Evolutionary conservation across 495 filamentous ascomycete species (phyloP).

Genomic region (Aspergillus sclerotiicarbonarius): DNA sequence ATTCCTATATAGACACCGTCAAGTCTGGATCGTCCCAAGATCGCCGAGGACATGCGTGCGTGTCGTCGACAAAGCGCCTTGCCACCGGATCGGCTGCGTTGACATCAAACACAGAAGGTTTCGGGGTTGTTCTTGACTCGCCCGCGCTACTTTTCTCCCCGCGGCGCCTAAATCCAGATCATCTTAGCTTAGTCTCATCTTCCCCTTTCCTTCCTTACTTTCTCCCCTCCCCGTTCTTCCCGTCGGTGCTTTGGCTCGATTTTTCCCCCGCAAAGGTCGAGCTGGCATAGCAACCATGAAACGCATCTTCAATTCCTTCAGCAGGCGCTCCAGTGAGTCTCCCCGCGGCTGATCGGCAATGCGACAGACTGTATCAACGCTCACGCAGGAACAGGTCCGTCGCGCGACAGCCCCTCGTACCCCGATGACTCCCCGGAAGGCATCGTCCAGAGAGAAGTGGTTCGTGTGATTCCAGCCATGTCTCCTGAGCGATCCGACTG

Average conservation of each 20-base stretch:
- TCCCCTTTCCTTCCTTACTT: neutral
- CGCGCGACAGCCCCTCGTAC: conserved; percentile 21
- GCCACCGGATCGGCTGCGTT: conserved; percentile 8
- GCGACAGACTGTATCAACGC: conserved; percentile 9
- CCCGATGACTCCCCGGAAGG: conserved; percentile 49
- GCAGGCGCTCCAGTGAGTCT: conserved; percentile 30
- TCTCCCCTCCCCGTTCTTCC: neutral
- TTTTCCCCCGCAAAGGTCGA: neutral
- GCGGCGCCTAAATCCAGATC: neutral
- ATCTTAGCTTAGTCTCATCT: neutral
- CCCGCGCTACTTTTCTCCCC: neutral
- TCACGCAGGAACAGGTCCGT: conserved; percentile 19
- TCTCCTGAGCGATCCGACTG: conserved; percentile 8
- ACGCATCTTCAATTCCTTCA: conserved; percentile 40
- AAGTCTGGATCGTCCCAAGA: neutral
- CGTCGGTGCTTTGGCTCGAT: neutral
- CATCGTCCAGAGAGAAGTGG: conserved; percentile 49
- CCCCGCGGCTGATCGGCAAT: neutral
- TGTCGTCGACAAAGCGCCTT: conserved; percentile 10
- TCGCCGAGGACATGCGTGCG: conserved; percentile 10
- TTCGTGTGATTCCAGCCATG: conserved; percentile 20
- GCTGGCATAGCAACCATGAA: conserved; percentile 38
- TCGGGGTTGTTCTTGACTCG: neutral
- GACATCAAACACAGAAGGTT: neutral
- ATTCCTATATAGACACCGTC: neutral